Evolutionary conservation across 106 monocot genomes (phyloP), one percentile per base, ranked within the genome.

Genomic region (Hemerocallis citrina): DNA sequence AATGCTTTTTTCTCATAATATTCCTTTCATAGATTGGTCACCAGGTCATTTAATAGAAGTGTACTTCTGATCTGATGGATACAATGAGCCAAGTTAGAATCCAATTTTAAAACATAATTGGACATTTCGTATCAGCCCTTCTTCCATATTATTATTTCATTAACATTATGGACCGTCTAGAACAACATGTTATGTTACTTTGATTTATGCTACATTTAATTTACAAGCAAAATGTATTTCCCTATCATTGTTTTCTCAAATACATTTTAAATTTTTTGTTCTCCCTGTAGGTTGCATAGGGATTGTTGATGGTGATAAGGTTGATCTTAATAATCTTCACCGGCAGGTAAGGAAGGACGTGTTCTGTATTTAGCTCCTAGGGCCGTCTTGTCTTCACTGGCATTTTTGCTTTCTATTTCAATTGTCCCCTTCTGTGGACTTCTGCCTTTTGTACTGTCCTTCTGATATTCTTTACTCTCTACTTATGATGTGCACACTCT

Each of bases 311-410:
- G 32, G 50, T 62, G 70, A 70, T 48, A 52, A 31, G 51, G 70
- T 70, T 52, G 70, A 70, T 30, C 70, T 70, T 20, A 70, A 70
- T 41, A 70, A 70, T 52, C 70, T 70, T 28, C 70, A 70, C 23
- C 60, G 70, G 2, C 70, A 70, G 70, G 70, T 70, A n/a, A n/a
- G n/a, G n/a, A n/a, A n/a, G n/a, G n/a, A n/a, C n/a, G n/a, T n/a
- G n/a, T n/a, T n/a, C n/a, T n/a, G n/a, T n/a, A n/a, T n/a, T n/a
- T n/a, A n/a, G n/a, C n/a, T n/a, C n/a, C n/a, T n/a, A n/a, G n/a
- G n/a, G n/a, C n/a, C n/a, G n/a, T n/a, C n/a, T n/a, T n/a, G n/a
- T n/a, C n/a, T n/a, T n/a, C n/a, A n/a, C n/a, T n/a, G n/a, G n/a
- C n/a, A n/a, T n/a, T n/a, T n/a, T n/a, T n/a, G n/a, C n/a, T n/a